Evolutionary conservation across 2,329 filamentous ascomycete genomes (phyloP), one percentile per base, ranked within the genome.

Genomic region (Penicillium sp.): DNA sequence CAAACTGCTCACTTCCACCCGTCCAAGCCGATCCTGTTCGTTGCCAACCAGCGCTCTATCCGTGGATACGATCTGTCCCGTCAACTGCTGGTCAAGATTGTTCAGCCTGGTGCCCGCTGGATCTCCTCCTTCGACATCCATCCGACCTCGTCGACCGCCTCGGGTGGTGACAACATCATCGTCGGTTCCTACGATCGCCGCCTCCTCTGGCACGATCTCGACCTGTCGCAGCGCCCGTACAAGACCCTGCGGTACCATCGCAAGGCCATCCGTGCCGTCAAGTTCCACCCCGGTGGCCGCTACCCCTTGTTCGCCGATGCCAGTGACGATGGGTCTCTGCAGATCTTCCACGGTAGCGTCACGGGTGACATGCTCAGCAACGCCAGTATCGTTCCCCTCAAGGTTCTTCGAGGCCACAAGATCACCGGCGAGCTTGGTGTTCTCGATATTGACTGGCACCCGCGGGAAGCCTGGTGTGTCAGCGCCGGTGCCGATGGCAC

Each of bases 341-440:
- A 98, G 69, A 87, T 98, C 46, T 97, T 97, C 81, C 91, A 97
- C 67, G 91, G 90, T 48, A 95, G 91, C 71, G 91, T 97, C 27
- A 90, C 94, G 28, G 89, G 84, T 52, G 93, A 98, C 67, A 76
- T 95, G 66, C 88, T 98, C 81, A 90, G 95, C 74, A 95, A 95
- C 64, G 90, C 93, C 5, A 94, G 86, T 11, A 95, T 98, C 63
- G 93, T 97, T 44, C 93, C 93, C 7, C 79, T 98, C 54, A 98
- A 97, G 78, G 89, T 95, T 63, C 78, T 98, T 42, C 85, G 82
- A 63, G 93, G 93, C 1, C 93, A 98, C 73, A 87, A 85, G 70
- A 83, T 97, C 3, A 85, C 86, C 64, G 86, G 82, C 64, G 85
- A 90, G 57, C 73, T 98, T 49, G 93, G 93, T 56, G 90, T 97